Evolutionary conservation across 225 moss, liverwort and hornwort species (phyloP), one percentile per base, ranked within the genome.

Genomic region (Straminergon stramineum): DNA sequence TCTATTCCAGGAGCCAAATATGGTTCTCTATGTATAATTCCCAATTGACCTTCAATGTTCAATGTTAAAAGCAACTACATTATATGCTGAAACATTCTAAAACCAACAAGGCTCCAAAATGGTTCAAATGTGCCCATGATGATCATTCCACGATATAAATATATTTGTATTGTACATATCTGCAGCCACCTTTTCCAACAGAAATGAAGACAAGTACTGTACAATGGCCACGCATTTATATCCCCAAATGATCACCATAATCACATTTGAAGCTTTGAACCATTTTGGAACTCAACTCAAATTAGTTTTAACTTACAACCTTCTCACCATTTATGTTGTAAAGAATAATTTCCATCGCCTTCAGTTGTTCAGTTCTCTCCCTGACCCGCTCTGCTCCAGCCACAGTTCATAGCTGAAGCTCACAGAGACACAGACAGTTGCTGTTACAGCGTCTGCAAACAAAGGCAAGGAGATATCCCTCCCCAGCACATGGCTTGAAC

Each of bases 11-110:
- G 6, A 41, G 5, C 9, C 9, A 8, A 15, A 73, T 5, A 27
- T 1, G 4, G 1, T 73, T 27, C 0, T 0, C 0, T 7, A 43
- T 43, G 16, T 73, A 27, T 0, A 0, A 2, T 43, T 9, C 0
- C 15, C 9, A 43, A 73, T 5, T 27, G 17, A 73, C 45, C 5
- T 73, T 16, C 17, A 16, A 43, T 73, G 9, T 8, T 35, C 8
- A 22, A 5, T 4, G 8, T 9, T 48, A 48, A 22, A 53, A 53
- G 5, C 3, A 21, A 21, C 34, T 76, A 45, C 73, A 62, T 28
- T 48, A 48, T 15, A 13, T 19, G 19, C 10, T 67, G 35, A 18
- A 66, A 66, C 35, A 35, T 18, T 24, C 24, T 24, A 60, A 60
- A 60, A 60, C 10, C 60, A 41, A 14, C 11, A 7, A 11, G 18